Evolutionary conservation across 192 early-diverging fungal species (phyloP).

Genomic region (Coemansia reversa): DNA sequence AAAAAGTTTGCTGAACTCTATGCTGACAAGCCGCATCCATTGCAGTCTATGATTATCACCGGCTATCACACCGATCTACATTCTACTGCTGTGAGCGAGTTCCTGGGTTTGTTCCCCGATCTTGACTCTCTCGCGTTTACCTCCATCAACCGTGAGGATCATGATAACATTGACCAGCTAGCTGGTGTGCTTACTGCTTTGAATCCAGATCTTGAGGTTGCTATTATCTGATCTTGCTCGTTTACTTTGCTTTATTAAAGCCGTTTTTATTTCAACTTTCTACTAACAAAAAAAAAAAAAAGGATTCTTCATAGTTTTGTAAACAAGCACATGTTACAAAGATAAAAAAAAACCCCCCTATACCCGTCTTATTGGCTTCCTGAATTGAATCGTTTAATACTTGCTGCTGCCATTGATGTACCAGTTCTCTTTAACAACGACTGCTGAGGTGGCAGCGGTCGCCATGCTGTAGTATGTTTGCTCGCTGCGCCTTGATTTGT

Average conservation of each 20-base stretch:
- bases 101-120: conserved; percentile 47
- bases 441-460: conserved; percentile 3
- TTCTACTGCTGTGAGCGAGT: conserved; percentile 41
- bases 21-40: conserved; percentile 39
- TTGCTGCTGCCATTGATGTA: conserved; percentile 1
- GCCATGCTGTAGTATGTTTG: conserved; percentile 6
- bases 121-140: conserved; percentile 46
- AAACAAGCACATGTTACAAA: background rate
- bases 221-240: conserved; percentile 25
- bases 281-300: background rate
- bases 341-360: background rate
- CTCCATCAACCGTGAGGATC: conserved; percentile 41
- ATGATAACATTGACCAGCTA: conserved; percentile 52
- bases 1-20: conserved; percentile 27
- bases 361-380: background rate
- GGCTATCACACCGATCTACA: conserved; percentile 50
- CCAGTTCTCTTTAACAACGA: conserved; percentile 36
- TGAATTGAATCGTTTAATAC: conserved; percentile 5
- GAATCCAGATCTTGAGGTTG: conserved; percentile 44
- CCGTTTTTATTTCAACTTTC: background rate
- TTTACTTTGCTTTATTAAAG: background rate
- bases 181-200: conserved; percentile 49
- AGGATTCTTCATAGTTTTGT: conserved; percentile 1
- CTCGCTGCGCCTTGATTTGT: background rate
- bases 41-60: conserved; percentile 44